Percentiles rank a stretch among this genome's conserved stretches.
phyloP scores from a whole-genome alignment of 2,329 filamentous ascomycete species.

The Colletotrichum sp. region DNA sequence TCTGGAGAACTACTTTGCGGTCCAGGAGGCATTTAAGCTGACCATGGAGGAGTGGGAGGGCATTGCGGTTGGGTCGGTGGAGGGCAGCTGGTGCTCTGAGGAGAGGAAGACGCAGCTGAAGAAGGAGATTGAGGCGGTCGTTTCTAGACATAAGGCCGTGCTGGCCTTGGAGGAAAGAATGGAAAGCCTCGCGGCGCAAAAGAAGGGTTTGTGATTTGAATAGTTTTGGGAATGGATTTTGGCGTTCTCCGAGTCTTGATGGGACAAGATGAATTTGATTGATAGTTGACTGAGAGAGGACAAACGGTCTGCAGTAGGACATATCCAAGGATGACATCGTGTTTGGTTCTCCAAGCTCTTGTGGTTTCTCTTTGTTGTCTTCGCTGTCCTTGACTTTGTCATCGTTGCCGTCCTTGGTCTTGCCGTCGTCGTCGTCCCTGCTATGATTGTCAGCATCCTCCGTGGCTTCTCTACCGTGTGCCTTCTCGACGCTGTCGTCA shows the following conservation, averaged over 20 bases:
- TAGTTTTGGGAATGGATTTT: neutral
- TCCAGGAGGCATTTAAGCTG: constrained; percentile 74
- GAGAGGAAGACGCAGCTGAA: constrained; percentile 66
- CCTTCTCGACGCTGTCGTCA: neutral
- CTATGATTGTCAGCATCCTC: fast-evolving
- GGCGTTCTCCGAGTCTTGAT: fast-evolving
- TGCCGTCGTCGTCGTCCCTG: neutral
- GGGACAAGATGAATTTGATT: neutral
- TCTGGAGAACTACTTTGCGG: constrained; percentile 75
- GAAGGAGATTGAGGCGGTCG: constrained; percentile 40
- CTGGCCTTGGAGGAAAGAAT: neutral
- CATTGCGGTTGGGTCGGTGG: constrained; percentile 66
- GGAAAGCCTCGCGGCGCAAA: neutral
- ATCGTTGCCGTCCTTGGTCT: neutral
- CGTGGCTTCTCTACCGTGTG: no score
- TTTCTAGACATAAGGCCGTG: neutral
- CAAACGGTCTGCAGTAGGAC: fast-evolving
- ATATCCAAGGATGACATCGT: neutral
- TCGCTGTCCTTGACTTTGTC: neutral
- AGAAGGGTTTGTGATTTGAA: neutral
- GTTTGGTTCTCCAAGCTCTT: neutral
- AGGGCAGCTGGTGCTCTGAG: constrained; percentile 68
- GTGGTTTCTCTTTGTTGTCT: neutral
- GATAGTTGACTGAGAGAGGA: fast-evolving
- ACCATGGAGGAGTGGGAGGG: constrained; percentile 68